Base-by-base conservation (phyloP, 2,329 filamentous ascomycete species). In the Penicillium sp. region DNA sequence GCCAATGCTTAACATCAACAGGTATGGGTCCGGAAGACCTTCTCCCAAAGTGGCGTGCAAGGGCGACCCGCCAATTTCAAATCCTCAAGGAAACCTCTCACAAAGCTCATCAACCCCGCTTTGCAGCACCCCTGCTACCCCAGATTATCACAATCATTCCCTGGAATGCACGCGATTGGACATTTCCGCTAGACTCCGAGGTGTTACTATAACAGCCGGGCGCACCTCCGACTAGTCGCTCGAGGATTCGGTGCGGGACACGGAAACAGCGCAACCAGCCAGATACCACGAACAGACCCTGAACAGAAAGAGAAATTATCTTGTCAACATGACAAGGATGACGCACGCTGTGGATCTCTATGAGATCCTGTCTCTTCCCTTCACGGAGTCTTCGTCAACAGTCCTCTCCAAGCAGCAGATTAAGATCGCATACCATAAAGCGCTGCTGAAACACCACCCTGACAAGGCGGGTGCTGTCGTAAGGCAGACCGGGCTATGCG, bases 361-460 rank as follows among this genome's bases (percentile, higher is more conserved):
- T 65, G 67, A 73, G 44, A 71, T 78, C 62, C 73, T 80, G 31
- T 68, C 65, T 35, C 71, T 80, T 43, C 69, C 73, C 2, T 72
- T 71, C 55, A 62, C 66, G 33, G 53, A 48, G 31, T 55, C 68
- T 9, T 60, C 64, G 13, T 43, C 68, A 5, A 55, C 61, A 1
- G 29, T 61, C 3, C 61, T 77, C 31, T 69, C 73, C 6, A 75
- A 75, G 48, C 72, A 75, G 55, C 77, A 80, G 39, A 70, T 85
- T 53, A 83, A 82, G 67, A 60, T 73, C 31, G 84, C 84, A 10
- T 87, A 87, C 68, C 82, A 81, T 58, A 78, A 75, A 48, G 82
- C 84, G 7, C 75, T 88, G 25, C 76, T 87, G 6, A 70, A 71
- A 27, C 77, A 86, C 63, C 85, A 88, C 67, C 85, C 85, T 0